Conservation (phyloP, 257 asterid species). For the Rehmannia glutinosa region DNA sequence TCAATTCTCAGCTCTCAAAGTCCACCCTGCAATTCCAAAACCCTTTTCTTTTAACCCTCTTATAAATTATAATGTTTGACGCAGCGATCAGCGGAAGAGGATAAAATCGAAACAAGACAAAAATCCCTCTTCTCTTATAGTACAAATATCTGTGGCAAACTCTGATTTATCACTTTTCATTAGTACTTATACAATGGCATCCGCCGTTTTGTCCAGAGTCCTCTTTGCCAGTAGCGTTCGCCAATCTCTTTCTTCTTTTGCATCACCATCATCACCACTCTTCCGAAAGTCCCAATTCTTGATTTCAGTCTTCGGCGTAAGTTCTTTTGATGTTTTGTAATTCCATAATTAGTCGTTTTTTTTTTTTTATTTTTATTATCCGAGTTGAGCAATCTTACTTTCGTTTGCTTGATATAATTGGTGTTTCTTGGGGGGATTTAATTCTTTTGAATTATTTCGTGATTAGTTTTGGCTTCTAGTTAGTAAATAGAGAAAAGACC, state of each 20-base stretch:
- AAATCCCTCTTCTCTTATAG: not conserved
- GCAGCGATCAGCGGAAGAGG: not conserved
- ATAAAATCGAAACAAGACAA: not conserved
- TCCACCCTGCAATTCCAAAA: not conserved
- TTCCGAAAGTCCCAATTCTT: conserved; percentile 31
- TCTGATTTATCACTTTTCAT: not conserved
- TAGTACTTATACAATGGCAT: conserved; percentile 41
- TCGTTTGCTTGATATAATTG: not conserved
- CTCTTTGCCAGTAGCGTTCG: conserved; percentile 53
- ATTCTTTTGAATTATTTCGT: not conserved
- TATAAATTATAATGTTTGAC: not conserved
- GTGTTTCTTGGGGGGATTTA: not conserved
- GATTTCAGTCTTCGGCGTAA: conserved; percentile 44
- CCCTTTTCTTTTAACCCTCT: not conserved
- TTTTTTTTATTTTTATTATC: not conserved
- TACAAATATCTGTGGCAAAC: not conserved
- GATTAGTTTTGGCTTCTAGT: not conserved
- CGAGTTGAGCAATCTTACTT: not conserved
- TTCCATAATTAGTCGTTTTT: not conserved
- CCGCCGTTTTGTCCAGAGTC: conserved; percentile 55
- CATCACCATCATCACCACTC: conserved; percentile 38
- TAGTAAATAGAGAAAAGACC: no score
- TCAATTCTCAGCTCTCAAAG: not conserved
- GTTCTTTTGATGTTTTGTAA: conserved; percentile 14
- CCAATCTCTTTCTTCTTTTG: conserved; percentile 33